Evolutionary conservation across 495 filamentous ascomycete genomes (phyloP).

Genomic region (Geopyxis carbonaria): DNA sequence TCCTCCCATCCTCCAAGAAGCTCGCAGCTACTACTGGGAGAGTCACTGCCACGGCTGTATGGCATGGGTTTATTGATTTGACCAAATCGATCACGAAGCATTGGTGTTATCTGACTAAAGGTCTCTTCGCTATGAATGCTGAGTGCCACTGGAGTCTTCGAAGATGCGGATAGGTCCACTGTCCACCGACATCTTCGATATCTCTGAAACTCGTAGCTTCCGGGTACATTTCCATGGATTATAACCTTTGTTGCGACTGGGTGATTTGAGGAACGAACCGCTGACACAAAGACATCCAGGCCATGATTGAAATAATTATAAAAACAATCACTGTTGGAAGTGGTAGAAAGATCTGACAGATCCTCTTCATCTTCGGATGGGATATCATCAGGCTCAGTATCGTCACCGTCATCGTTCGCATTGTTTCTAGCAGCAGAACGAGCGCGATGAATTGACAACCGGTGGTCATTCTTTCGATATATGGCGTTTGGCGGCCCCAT

Average conservation of each 20-base stretch:
- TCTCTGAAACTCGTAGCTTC: conserved; percentile 90
- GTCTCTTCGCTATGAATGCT: conserved; percentile 55
- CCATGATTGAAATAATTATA: conserved; percentile 95
- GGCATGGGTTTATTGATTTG: conserved; percentile 64
- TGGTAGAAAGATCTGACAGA: conserved; percentile 30
- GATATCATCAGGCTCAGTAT: conserved; percentile 66
- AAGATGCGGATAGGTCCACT: conserved; percentile 40
- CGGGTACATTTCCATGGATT: conserved; percentile 83
- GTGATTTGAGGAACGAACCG: conserved; percentile 44
- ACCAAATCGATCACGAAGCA: conserved; percentile 47
- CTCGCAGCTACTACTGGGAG: conserved; percentile 78
- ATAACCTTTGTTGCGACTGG: conserved; percentile 73
- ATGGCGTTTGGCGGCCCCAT: conserved; percentile 91
- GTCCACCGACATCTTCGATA: conserved; percentile 82
- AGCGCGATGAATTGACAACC: conserved; percentile 70
- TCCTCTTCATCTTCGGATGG: conserved; percentile 63
- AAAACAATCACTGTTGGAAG: conserved; percentile 55
- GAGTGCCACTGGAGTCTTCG: conserved; percentile 11
- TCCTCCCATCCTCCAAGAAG: conserved; percentile 84
- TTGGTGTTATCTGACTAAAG: conserved; percentile 50
- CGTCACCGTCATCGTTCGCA: conserved; percentile 38
- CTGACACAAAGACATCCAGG: conserved; percentile 82
- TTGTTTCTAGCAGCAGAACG: too few species aligned
- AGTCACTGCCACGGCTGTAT: conserved; percentile 78
- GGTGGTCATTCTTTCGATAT: conserved; percentile 79